Evolutionary conservation across 1,284 basidiomycete species (phyloP).

Genomic region (Singerocomus rubriflavus): DNA sequence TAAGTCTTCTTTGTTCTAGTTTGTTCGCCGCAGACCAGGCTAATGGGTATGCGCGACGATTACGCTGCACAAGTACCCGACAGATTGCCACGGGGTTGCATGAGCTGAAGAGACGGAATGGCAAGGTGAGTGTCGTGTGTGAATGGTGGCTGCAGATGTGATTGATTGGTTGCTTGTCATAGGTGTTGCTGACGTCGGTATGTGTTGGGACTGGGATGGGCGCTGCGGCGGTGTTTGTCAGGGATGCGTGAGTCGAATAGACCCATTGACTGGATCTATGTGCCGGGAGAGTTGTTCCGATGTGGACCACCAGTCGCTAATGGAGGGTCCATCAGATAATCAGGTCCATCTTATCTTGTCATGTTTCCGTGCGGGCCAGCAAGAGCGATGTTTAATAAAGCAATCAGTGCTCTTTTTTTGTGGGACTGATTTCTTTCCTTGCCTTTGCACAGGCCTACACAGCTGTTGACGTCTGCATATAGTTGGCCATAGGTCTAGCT

Average conservation of each 20-base stretch:
- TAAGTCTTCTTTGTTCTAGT: slow-evolving; percentile 40
- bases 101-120: slow-evolving; percentile 73
- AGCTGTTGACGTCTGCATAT: too few species aligned
- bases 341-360: too few species aligned
- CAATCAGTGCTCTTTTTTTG: too few species aligned
- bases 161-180: not conserved
- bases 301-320: too few species aligned
- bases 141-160: not conserved
- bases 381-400: too few species aligned
- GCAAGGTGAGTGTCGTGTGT: slow-evolving; percentile 53
- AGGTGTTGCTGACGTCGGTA: slow-evolving; percentile 84
- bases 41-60: slow-evolving; percentile 27
- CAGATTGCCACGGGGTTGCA: slow-evolving; percentile 87
- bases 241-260: slow-evolving; percentile 39
- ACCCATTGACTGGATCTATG: not conserved
- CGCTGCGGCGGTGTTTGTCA: slow-evolving; percentile 72
- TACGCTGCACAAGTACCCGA: slow-evolving; percentile 83
- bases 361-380: too few species aligned
- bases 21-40: slow-evolving; percentile 11
- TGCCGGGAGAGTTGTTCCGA: too few species aligned
- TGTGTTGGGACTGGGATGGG: slow-evolving; percentile 86
- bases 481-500: too few species aligned
- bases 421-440: too few species aligned
- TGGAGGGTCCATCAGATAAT: too few species aligned
- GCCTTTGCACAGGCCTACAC: too few species aligned